Base-by-base conservation (phyloP, 2,329 filamentous ascomycete species). In the Xylariales sp. region DNA sequence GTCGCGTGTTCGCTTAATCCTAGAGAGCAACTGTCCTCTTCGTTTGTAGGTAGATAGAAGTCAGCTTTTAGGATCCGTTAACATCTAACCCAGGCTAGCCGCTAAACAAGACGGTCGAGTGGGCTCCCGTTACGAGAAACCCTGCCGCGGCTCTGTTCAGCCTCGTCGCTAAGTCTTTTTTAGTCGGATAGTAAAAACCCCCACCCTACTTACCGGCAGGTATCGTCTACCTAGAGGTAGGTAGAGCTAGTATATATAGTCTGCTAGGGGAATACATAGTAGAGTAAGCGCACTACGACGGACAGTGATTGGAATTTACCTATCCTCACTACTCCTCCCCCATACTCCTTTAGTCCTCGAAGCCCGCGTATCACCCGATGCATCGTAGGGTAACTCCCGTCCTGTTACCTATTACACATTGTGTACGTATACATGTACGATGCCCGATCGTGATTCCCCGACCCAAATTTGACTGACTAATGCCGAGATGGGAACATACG, bases 111-210 rank as follows among this genome's bases (percentile, higher is more conserved):
- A 16, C 28, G 16, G n/a, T 23, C 16, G 43, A 14, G 39, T 43
- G 18, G 36, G 5, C 12, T n/a, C 28, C 12, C 36, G 23, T 23
- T 39, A 39, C 36, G 18, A 14, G 36, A 34, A 57, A n/a, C 53
- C 53, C 41, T 58, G 46, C 41, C 32, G 53, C 59, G 59, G 59
- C 59, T 67, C 64, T 45, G 34, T 63, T 53, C 48, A 63, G 54
- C 59, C 59, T 59, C 28, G 14, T 14, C 41, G 34, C 23, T 41
- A 39, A 16, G 36, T 28, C 7, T 5, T 16, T 45, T 23, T 23
- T 23, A 23, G 23, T 23, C 23, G 23, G 23, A 23, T 23, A 23
- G 23, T 39, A 10, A 39, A 39, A 39, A 8, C 5, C 36, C 36
- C 36, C 36, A 39, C 12, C 6, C 36, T 39, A 39, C 23, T 23